Base-by-base conservation (phyloP, 1,139 yeast species). In the Hansenula lynferdii region DNA sequence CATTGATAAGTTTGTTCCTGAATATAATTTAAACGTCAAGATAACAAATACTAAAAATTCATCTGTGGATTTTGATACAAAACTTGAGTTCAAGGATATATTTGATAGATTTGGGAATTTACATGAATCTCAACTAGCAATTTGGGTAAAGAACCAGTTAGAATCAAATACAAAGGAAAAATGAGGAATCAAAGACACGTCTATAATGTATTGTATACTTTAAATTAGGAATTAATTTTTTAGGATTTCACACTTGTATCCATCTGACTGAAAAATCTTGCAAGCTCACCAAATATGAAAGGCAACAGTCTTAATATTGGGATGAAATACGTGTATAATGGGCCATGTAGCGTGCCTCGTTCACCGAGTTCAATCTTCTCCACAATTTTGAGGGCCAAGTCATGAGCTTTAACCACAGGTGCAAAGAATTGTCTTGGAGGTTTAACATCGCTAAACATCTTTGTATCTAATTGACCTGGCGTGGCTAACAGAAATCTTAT, bases 391-490 rank as follows among this genome's bases (percentile, higher is more conserved):
- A 35, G 22, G 0, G 86, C 80, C 31, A 84, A 56, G 14, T 50
- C 47, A 0, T 41, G 33, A 26, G 68, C 70, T 33, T 69, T 60
- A 0, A 82, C 68, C 3, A 81, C 50, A 0, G 95, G 94, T 0
- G 92, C 90, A 41, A 82, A 59, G 47, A 80, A 80, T 38, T 62
- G 61, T 36, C 67, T 65, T n/a, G 80, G 73, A 2, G 84, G 80
- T 2, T 58, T 57, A 8, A 82, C 77, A 47, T 83, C 85, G 7
- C 56, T 54, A 52, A 84, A 84, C 85, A 84, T 75, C 3, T 55
- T 55, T 0, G 86, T 74, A 41, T 75, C 69, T 33, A 84, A 55
- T 53, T 84, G 94, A 0, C 94, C 94, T 0, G 90, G 82, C 1
- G 74, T 53, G 1, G 80, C 79, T 12, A 81, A 57, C 15, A 80